Percentiles rank a stretch among this genome's conserved stretches.
Evolutionary conservation across 2,329 filamentous ascomycete genomes (phyloP).

Genomic region (Phialemonium atrogriseum): DNA sequence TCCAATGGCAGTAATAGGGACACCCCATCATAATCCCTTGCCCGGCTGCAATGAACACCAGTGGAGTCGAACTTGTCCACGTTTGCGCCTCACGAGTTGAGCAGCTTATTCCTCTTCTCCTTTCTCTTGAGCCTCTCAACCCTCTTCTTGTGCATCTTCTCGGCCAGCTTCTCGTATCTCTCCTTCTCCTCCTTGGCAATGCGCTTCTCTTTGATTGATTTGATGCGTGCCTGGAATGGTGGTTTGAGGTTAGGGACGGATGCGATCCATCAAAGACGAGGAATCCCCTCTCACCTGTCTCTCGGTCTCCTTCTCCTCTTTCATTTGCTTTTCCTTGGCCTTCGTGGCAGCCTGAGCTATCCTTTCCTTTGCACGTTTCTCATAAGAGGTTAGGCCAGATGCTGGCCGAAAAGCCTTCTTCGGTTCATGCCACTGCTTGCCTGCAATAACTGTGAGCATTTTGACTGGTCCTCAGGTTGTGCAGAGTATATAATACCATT

Average conservation of each 20-base stretch:
- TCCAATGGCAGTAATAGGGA: too few species aligned
- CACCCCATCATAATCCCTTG: too few species aligned
- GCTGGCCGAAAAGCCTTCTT: slow-evolving; percentile 81
- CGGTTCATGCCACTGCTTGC: slow-evolving; percentile 86
- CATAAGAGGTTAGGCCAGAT: slow-evolving; percentile 69
- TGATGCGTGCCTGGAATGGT: slow-evolving; percentile 56
- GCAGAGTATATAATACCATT: slow-evolving; percentile 55
- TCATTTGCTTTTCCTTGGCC: slow-evolving; percentile 90
- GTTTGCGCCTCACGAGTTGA: slow-evolving; percentile 61
- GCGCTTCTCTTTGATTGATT: slow-evolving; percentile 76
- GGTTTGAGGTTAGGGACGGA: slow-evolving; percentile 5
- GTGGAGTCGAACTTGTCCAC: not conserved
- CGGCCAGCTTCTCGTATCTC: slow-evolving; percentile 85
- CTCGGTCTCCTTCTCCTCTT: slow-evolving; percentile 88
- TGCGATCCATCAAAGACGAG: not conserved
- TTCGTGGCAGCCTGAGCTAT: slow-evolving; percentile 69
- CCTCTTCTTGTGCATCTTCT: slow-evolving; percentile 96
- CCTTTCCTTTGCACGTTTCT: slow-evolving; percentile 64
- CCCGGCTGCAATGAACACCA: not conserved
- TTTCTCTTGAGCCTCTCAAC: slow-evolving; percentile 88
- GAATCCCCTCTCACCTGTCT: slow-evolving; percentile 53
- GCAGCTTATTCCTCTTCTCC: slow-evolving; percentile 90
- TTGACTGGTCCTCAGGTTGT: too few species aligned
- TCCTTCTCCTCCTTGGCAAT: slow-evolving; percentile 89
- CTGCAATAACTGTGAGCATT: slow-evolving; percentile 33